Conservation (phyloP, 208 protist species). For the Novymonas esmeraldas region DNA sequence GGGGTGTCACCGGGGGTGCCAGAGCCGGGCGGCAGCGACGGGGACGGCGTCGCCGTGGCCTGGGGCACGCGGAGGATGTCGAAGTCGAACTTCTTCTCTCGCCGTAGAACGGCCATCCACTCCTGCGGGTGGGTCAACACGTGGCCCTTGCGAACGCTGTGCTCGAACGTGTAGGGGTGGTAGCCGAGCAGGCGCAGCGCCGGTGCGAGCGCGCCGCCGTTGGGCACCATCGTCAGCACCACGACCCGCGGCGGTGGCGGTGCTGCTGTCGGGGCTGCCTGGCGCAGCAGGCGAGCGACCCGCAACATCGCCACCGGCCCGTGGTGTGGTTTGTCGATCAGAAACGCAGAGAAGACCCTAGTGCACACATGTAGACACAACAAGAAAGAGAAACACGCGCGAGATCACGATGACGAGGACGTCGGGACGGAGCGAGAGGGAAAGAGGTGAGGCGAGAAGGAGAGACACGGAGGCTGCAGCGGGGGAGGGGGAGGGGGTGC, state of each 20-base stretch:
- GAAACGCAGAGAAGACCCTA: too few relatives aligned
- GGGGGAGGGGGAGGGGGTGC: too few relatives aligned
- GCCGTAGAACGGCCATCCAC: conserved; percentile 71
- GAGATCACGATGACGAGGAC: background rate
- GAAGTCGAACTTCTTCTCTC: conserved; percentile 69
- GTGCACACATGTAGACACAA: too few relatives aligned
- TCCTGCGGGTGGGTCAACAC: conserved; percentile 78
- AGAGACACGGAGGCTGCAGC: background rate
- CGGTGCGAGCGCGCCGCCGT: conserved; percentile 66
- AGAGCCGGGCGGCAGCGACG: background rate
- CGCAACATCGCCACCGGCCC: conserved; percentile 15
- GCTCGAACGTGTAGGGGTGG: conserved; percentile 75
- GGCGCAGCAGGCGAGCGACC: background rate
- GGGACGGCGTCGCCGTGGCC: background rate
- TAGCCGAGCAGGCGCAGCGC: conserved; percentile 74
- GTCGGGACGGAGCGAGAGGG: background rate
- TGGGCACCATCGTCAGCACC: conserved; percentile 80
- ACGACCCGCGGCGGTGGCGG: conserved; percentile 37
- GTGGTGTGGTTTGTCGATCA: too few relatives aligned
- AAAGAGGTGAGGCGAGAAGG: background rate
- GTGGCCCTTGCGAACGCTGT: conserved; percentile 63
- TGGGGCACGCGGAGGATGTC: conserved; percentile 36
- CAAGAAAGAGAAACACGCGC: background rate
- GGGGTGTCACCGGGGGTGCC: background rate
- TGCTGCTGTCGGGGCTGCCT: background rate